Evolutionary conservation across 1,139 yeast genomes (phyloP).

Genomic region (Kluyveromyces marxianus): DNA sequence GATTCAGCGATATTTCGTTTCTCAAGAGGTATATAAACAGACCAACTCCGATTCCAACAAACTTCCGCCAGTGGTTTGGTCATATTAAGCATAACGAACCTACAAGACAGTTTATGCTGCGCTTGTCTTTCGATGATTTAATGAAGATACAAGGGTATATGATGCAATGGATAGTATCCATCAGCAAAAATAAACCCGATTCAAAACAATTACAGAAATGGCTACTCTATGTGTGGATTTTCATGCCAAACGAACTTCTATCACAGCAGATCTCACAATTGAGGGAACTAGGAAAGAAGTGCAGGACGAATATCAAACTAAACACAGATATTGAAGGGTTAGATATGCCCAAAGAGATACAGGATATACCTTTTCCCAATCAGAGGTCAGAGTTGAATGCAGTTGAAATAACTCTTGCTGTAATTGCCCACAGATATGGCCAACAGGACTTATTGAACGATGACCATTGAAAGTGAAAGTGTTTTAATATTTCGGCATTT

Average conservation of each 20-base stretch:
- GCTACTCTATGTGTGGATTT: conserved; percentile 19
- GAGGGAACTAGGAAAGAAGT: conserved; percentile 4
- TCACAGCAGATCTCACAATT: conserved; percentile 2
- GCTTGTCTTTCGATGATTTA: conserved; percentile 6
- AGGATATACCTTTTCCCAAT: conserved; percentile 1
- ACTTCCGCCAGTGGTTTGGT: conserved; percentile 10
- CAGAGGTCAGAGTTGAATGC: conserved; percentile 1
- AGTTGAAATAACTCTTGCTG: conserved; percentile 1
- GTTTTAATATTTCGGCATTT: not conserved
- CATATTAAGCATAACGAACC: conserved; percentile 11
- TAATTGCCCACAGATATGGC: conserved; percentile 3
- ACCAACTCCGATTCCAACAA: conserved; percentile 9
- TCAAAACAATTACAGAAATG: conserved; percentile 17
- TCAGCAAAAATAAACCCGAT: conserved; percentile 13
- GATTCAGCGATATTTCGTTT: conserved; percentile 2
- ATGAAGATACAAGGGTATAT: conserved; percentile 19
- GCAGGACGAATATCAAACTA: not conserved
- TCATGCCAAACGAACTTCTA: conserved; percentile 4
- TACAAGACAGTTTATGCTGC: conserved; percentile 4
- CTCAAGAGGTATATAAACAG: conserved; percentile 11
- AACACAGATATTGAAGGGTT: not conserved
- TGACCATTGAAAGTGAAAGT: not conserved
- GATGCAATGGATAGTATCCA: conserved; percentile 23
- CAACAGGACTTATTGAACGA: not conserved
- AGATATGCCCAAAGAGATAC: not conserved